Evolutionary conservation across 257 asterid genomes (phyloP), one percentile per base, ranked within the genome.

Genomic region (Sherardia arvensis): DNA sequence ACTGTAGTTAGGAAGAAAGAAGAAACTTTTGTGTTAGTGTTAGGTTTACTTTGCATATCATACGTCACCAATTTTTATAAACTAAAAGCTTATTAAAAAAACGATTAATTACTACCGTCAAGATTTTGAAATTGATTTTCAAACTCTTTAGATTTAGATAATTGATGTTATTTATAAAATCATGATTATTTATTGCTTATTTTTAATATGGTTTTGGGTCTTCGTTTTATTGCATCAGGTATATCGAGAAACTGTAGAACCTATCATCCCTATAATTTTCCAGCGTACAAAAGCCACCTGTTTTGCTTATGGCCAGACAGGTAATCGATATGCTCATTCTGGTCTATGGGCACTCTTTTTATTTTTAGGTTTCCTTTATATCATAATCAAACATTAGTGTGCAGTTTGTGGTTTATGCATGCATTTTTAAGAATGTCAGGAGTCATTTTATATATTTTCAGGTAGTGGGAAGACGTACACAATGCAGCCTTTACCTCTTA

Each of bases 381-480:
- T 15, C 3, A 29, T 59, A 29, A 59, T 65, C 20, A n/a, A n/a
- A 8, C 30, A 32, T 28, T 14, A 49, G 40, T 49, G 20, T 9
- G 28, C 27, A 8, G 18, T n/a, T 36, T 3, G 1, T 22, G n/a
- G 43, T 21, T 25, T 49, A 11, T 20, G 33, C 43, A 21, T 29
- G 22, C 36, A 28, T 45, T 26, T 26, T 49, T 8, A 49, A 8
- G 32, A 28, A 18, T 49, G 49, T 64, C 60, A 51, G 34, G 49
- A 20, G 22, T 43, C 59, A 33, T 48, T 34, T 66, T 64, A 38
- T 61, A 29, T 48, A 25, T 43, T 25, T 74, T 51, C 81, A 94
- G 99, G 99, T 69, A 90, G 97, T 79, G 99, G 99, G 64, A 93
- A 93, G 84, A 93, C 97, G 53, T 93, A 76, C 73, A 90, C 97